phyloP scores from a whole-genome alignment of 23 red algal genomes.

The Pyropia yezoensis region DNA sequence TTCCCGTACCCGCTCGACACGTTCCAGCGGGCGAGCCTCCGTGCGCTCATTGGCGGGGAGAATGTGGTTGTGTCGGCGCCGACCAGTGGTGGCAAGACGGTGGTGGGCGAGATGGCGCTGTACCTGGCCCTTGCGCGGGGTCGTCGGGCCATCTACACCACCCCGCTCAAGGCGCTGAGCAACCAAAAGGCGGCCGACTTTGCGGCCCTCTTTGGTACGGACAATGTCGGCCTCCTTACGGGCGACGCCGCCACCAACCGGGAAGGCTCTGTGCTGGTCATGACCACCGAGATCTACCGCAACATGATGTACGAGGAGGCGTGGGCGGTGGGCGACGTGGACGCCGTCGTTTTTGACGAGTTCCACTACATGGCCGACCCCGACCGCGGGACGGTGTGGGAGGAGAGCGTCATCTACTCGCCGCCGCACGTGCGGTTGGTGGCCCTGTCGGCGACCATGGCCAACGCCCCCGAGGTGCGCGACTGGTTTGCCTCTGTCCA shows the following conservation, averaged over 20 bases:
- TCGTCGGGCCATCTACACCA: conserved; percentile 90
- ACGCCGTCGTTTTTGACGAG: conserved; percentile 90
- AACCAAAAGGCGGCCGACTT: conserved; percentile 99
- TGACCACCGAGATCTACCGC: conserved; percentile 98
- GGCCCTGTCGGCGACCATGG: conserved; percentile 89
- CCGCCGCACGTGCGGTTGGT: conserved; percentile 72
- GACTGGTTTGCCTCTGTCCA: conserved; percentile 88
- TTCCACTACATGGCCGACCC: conserved; percentile 94
- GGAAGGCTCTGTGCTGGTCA: conserved; percentile 70
- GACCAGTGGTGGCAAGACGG: conserved; percentile 93
- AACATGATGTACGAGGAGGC: conserved; percentile 89
- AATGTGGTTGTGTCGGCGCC: conserved; percentile 85
- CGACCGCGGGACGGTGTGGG: conserved; percentile 98
- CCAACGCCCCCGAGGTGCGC: conserved; percentile 62
- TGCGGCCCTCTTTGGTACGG: conserved; percentile 53
- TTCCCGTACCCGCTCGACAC: conserved; percentile 73
- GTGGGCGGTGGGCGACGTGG: conserved; percentile 42
- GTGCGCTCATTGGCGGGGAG: conserved; percentile 17
- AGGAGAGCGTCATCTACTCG: conserved; percentile 87
- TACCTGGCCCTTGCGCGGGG: conserved; percentile 52
- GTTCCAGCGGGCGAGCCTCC: conserved; percentile 62
- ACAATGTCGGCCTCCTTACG: conserved; percentile 74
- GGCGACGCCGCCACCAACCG: conserved; percentile 78
- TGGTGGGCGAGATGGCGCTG: conserved; percentile 84
- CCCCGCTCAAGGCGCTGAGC: conserved; percentile 92